A percentile compares a stretch with the other conserved stretches of the same genome.
phyloP scores from a whole-genome alignment of 2,329 filamentous ascomycete species.

The Sporothrix pseudoabietina region DNA sequence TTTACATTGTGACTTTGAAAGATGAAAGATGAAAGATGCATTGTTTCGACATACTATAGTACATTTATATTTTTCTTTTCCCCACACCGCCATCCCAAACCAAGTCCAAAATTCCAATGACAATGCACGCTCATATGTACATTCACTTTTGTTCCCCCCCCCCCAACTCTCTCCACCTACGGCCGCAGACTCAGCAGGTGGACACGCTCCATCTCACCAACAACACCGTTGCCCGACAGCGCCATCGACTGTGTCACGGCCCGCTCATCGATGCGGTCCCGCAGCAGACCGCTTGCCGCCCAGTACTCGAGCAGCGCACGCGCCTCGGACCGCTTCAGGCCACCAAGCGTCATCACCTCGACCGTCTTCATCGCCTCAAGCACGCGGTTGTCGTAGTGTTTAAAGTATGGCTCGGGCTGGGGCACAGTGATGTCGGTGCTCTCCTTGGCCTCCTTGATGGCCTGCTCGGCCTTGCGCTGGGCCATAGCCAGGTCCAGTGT shows the following conservation, averaged over 20 bases:
- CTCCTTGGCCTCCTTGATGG: too few relatives aligned
- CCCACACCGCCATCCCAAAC: constrained; percentile 5
- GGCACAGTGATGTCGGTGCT: constrained; percentile 36
- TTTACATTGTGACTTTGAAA: not conserved
- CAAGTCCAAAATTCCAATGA: not conserved
- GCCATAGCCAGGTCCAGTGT: constrained; percentile 69
- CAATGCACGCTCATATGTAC: constrained; percentile 6
- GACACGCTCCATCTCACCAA: constrained; percentile 82
- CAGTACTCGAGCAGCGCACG: constrained; percentile 89
- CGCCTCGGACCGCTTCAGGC: constrained; percentile 73
- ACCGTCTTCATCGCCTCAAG: constrained; percentile 56
- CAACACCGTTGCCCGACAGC: constrained; percentile 74
- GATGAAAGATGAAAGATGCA: constrained; percentile 16
- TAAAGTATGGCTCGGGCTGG: constrained; percentile 56
- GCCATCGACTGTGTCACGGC: constrained; percentile 82
- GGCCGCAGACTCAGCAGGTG: constrained; percentile 53
- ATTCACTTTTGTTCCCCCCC: not conserved
- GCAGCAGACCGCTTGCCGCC: constrained; percentile 79
- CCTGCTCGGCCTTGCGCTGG: constrained; percentile 51
- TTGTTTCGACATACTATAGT: constrained; percentile 23
- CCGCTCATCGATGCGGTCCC: constrained; percentile 68
- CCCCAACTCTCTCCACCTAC: constrained; percentile 35
- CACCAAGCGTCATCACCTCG: constrained; percentile 60
- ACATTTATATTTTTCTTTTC: constrained; percentile 9
- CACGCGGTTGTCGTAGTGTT: constrained; percentile 59